Percentiles rank a stretch among this genome's conserved stretches.
Evolutionary conservation across 306 rosid species (phyloP).

Genomic region (Rosa chinensis): DNA sequence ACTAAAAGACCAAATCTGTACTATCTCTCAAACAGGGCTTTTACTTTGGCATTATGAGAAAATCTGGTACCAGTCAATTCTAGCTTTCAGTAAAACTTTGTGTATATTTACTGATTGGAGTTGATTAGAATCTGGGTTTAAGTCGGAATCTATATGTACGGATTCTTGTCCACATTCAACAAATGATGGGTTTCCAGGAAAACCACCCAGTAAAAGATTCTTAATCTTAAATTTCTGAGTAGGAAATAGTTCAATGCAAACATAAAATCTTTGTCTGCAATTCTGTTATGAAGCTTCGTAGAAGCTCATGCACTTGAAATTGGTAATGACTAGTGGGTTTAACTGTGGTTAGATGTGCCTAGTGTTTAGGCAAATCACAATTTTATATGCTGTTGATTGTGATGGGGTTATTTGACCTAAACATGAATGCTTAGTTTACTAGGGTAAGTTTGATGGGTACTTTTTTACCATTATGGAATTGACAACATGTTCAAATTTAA

Average conservation of each 20-base stretch:
- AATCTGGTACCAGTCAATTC: not conserved
- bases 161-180: not conserved
- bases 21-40: not conserved
- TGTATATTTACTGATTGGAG: not conserved
- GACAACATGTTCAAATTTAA: not conserved
- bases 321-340: not conserved
- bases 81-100: not conserved
- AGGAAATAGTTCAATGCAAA: not conserved
- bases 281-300: slow-evolving; percentile 20
- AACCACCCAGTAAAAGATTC: not conserved
- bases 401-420: not conserved
- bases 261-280: slow-evolving; percentile 7
- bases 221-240: not conserved
- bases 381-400: no score
- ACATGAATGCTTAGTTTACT: not conserved
- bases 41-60: not conserved
- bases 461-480: not conserved
- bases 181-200: not conserved
- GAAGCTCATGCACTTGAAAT: slow-evolving; percentile 3
- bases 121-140: not conserved
- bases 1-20: not conserved
- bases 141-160: not conserved
- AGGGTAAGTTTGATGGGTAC: not conserved
- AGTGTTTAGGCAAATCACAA: not conserved
- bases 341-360: not conserved